phyloP scores from a whole-genome alignment of 2,329 filamentous ascomycete genomes.

The Karstenula rhodostoma region DNA sequence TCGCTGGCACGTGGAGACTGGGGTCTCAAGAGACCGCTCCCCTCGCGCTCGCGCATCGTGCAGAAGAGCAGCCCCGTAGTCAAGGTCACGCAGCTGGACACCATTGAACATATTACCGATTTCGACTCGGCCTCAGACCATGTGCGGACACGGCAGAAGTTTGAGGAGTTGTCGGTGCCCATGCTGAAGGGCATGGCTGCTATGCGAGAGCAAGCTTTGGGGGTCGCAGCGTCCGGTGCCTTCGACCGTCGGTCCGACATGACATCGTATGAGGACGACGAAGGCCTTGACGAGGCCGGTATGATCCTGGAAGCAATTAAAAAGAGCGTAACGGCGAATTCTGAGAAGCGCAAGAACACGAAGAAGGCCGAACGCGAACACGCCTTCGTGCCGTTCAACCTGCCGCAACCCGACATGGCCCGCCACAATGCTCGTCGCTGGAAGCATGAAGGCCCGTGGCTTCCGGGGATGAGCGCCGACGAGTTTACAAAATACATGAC shows the following conservation, averaged over 20 bases:
- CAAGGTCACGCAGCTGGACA: slow-evolving; percentile 80
- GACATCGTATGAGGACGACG: slow-evolving; percentile 37
- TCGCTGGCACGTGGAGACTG: slow-evolving; percentile 84
- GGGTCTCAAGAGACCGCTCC: slow-evolving; percentile 88
- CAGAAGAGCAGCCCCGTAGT: slow-evolving; percentile 75
- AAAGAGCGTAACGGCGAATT: slow-evolving; percentile 24
- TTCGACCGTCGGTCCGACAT: slow-evolving; percentile 45
- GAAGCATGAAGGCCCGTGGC: slow-evolving; percentile 67
- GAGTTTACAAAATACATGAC: slow-evolving; percentile 63
- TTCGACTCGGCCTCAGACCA: slow-evolving; percentile 86
- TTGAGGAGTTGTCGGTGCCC: slow-evolving; percentile 80
- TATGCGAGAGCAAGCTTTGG: slow-evolving; percentile 31
- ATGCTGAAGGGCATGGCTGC: slow-evolving; percentile 58
- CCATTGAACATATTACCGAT: slow-evolving; percentile 87
- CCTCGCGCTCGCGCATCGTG: slow-evolving; percentile 73
- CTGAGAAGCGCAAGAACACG: slow-evolving; percentile 7
- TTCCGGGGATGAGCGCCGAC: slow-evolving; percentile 63
- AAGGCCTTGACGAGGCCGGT: slow-evolving; percentile 39
- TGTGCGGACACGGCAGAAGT: slow-evolving; percentile 81
- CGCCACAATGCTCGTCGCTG: slow-evolving; percentile 54
- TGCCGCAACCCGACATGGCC: slow-evolving; percentile 29
- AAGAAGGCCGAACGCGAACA: slow-evolving; percentile 14
- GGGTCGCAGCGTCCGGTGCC: slow-evolving; percentile 28
- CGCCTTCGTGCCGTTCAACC: slow-evolving; percentile 26
- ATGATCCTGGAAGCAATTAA: slow-evolving; percentile 36